Conservation (phyloP, 2,329 filamentous ascomycete genomes). For the Verticillium isaacii region DNA sequence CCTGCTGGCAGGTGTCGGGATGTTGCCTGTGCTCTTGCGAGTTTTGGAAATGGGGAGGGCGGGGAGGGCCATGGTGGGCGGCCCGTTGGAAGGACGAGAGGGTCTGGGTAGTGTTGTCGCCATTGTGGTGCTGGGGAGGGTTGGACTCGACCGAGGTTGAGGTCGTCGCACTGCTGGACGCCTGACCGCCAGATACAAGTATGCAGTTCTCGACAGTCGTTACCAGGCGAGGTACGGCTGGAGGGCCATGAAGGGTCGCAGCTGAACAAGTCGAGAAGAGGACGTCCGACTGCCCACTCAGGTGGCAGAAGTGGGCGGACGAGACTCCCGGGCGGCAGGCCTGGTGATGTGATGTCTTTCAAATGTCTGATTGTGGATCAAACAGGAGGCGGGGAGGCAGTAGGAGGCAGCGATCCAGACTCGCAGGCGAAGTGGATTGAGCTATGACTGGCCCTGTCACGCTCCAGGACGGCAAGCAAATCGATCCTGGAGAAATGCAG, state of each 20-base stretch:
- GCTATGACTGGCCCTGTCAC: background rate
- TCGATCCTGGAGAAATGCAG: background rate
- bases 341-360: background rate
- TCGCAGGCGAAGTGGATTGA: background rate
- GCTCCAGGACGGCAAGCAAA: background rate
- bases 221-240: background rate
- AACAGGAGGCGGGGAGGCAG: background rate
- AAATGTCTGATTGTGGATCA: background rate
- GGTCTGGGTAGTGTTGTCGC: constrained; percentile 62
- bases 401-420: background rate
- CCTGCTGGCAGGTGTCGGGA: constrained; percentile 37
- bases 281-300: background rate
- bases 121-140: constrained; percentile 31
- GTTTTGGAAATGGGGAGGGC: constrained; percentile 70
- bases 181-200: background rate
- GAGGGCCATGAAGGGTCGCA: background rate
- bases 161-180: background rate
- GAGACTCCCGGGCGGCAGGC: background rate
- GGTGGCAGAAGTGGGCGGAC: background rate
- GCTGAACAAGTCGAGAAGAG: background rate
- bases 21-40: constrained; percentile 57
- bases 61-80: constrained; percentile 68
- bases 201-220: background rate
- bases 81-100: constrained; percentile 62
- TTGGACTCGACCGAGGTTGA: background rate